These are phyloP conservation scores for Talaromyces sp. DNA, from an alignment of 2,329 filamentous ascomycete species.

Conservation along the genomic window DNA sequence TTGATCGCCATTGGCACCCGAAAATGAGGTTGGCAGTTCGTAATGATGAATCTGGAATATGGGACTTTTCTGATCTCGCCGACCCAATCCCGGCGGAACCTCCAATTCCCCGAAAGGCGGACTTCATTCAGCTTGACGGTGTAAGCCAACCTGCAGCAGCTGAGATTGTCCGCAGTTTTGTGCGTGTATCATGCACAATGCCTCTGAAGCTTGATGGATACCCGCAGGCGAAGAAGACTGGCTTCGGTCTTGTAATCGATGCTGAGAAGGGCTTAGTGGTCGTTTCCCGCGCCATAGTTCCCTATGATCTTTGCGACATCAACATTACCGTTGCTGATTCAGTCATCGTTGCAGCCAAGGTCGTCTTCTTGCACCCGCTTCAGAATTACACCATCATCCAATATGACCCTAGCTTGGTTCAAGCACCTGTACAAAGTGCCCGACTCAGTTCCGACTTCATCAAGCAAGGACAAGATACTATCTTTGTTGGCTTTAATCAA, in stretches of 20 bases:
- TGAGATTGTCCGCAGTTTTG: conserved; percentile 91
- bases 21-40: conserved; percentile 92
- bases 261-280: conserved; percentile 93
- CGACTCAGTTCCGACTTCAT: conserved; percentile 79
- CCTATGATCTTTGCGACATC: conserved; percentile 96
- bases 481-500: conserved; percentile 98
- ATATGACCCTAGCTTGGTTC: conserved; percentile 91
- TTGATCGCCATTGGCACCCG: conserved; percentile 93
- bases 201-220: conserved; percentile 98
- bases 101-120: conserved; percentile 74
- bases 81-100: conserved; percentile 75
- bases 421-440: conserved; percentile 89
- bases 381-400: conserved; percentile 96
- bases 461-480: conserved; percentile 89
- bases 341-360: conserved; percentile 89
- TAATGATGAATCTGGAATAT: conserved; percentile 86
- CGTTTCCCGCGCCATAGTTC: conserved; percentile 90
- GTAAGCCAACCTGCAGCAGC: conserved; percentile 88
- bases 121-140: conserved; percentile 90
- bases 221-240: conserved; percentile 89
- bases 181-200: conserved; percentile 89
- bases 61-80: conserved; percentile 89
- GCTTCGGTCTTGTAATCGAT: conserved; percentile 96
- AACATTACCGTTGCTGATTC: conserved; percentile 95
- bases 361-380: conserved; percentile 92